phyloP scores from a whole-genome alignment of 352 stramenopile species.

The Halophytophthora polymorphica region DNA sequence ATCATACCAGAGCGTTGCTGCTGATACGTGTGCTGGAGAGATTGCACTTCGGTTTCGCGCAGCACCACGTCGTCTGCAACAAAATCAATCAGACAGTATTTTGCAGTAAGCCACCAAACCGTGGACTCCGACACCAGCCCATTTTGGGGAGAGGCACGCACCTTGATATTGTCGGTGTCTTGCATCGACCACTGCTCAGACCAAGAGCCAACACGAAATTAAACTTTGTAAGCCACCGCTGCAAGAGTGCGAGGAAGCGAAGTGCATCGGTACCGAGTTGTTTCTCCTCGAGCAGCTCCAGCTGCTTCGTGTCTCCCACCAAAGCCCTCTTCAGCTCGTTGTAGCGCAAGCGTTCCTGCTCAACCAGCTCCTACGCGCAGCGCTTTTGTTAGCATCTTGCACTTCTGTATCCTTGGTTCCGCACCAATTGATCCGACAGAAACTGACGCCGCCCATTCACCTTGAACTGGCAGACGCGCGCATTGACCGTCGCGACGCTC shows the following conservation, averaged over 20 bases:
- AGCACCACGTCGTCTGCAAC: slow-evolving; percentile 30
- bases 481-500: slow-evolving; percentile 38
- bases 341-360: slow-evolving; percentile 36
- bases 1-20: slow-evolving; percentile 28
- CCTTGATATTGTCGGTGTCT: slow-evolving; percentile 42
- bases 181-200: slow-evolving; percentile 32
- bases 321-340: slow-evolving; percentile 29
- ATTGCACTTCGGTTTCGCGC: slow-evolving; percentile 32
- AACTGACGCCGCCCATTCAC: slow-evolving; percentile 12
- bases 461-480: slow-evolving; percentile 53
- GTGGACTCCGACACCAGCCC: background rate
- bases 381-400: background rate
- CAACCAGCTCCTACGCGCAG: slow-evolving; percentile 33
- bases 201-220: background rate
- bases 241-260: background rate
- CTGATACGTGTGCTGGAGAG: slow-evolving; percentile 29
- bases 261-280: slow-evolving; percentile 25
- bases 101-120: background rate
- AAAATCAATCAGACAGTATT: slow-evolving; percentile 1
- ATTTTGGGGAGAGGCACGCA: slow-evolving; percentile 1
- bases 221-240: slow-evolving; percentile 1
- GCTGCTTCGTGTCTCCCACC: slow-evolving; percentile 21
- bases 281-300: slow-evolving; percentile 43
- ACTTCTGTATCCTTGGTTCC: background rate
- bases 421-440: background rate